Evolutionary conservation across 225 moss, liverwort and hornwort species (phyloP), one percentile per base, ranked within the genome.

Genomic region (Physcomitrellopsis africana): DNA sequence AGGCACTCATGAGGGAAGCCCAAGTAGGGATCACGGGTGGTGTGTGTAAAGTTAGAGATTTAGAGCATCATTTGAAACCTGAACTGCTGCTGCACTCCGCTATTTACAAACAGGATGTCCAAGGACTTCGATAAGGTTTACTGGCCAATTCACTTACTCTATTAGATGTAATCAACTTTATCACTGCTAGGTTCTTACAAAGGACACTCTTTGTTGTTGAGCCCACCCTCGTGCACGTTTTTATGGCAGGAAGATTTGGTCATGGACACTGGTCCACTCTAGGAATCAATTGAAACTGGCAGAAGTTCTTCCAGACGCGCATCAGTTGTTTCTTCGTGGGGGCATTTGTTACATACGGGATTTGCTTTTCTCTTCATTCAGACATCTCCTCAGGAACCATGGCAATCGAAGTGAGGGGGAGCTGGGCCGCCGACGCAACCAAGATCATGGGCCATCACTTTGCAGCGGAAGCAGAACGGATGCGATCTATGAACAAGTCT

Each of bases 291-390:
- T 37, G 32, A 7, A 37, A 37, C 32, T 4, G 32, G 32, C 4
- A 37, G 32, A 37, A 37, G 32, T 37, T 37, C 4, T 37, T 37
- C 4, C 32, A 7, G 32, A 37, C 32, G 32, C 7, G 5, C 32
- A 37, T 4, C 32, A 37, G 7, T 37, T 37, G 49, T 14, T 49
- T 49, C 49, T 15, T 14, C 15, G 49, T 15, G 49, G 67, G 51
- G 66, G 43, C 1, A 0, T 55, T 16, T 2, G 46, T 60, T 46
- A 14, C 60, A 32, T 48, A 65, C 12, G 63, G 74, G 78, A 57
- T 52, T 65, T 79, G 75, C 76, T 83, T 72, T 79, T 79, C 83
- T 83, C 79, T 79, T 83, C 76, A 72, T 72, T 79, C 83, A 83
- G 59, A 43, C 17, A 15, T 47, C 9, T 43, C 42, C 16, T 42